Evolutionary conservation across 352 stramenopile species (phyloP).

Genomic region (Phytophthora sp.): DNA sequence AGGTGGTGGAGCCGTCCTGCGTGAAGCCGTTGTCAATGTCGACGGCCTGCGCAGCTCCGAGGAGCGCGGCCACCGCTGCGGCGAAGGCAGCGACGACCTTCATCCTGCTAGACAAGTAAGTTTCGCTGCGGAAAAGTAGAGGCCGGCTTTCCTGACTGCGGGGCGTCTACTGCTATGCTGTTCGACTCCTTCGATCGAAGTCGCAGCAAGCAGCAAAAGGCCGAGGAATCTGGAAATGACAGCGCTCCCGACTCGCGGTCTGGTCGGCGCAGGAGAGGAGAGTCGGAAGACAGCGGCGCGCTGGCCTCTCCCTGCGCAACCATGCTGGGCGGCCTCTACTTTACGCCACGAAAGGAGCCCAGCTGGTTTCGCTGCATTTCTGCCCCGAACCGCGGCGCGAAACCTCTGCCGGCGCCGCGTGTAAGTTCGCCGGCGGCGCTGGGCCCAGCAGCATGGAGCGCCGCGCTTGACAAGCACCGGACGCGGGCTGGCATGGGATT

Average conservation of each 20-base stretch:
- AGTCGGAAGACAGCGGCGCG: constrained; percentile 26
- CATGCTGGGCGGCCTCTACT: constrained; percentile 17
- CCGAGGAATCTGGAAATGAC: constrained; percentile 37
- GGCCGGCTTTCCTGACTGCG: constrained; percentile 9
- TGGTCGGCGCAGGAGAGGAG: constrained; percentile 29
- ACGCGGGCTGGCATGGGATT: constrained; percentile 8
- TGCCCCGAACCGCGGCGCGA: constrained; percentile 1
- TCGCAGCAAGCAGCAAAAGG: constrained; percentile 23
- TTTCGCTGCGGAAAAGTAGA: constrained; percentile 37
- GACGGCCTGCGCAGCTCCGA: constrained; percentile 12
- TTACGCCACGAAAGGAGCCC: constrained; percentile 27
- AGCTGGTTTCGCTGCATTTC: constrained; percentile 29
- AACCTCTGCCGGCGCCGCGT: constrained; percentile 6
- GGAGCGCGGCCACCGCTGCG: constrained; percentile 12
- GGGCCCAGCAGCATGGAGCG: constrained; percentile 2
- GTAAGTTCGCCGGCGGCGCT: neutral
- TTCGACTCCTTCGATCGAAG: constrained; percentile 14
- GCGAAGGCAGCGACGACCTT: constrained; percentile 20
- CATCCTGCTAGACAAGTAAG: constrained; percentile 30
- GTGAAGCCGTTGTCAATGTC: constrained; percentile 73
- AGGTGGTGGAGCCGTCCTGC: constrained; percentile 68
- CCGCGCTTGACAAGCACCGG: neutral
- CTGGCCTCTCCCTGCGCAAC: constrained; percentile 13
- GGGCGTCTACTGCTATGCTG: constrained; percentile 1
- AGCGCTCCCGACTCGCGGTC: neutral